Evolutionary conservation across 495 filamentous ascomycete genomes (phyloP).

Genomic region (Trichoderma asperelloides): DNA sequence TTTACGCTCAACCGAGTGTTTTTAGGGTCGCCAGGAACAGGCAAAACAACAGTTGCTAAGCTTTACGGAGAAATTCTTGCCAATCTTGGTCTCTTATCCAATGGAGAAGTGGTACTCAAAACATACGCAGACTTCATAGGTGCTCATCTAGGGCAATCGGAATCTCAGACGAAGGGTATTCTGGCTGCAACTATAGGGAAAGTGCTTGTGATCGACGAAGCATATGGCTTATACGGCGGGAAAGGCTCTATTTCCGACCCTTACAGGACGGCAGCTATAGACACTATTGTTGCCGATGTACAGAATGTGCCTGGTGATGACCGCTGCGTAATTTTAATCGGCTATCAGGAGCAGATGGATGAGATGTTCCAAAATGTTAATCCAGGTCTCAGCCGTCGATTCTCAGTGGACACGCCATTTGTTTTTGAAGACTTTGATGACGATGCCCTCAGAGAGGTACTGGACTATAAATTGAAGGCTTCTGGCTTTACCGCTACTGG

Average conservation of each 20-base stretch:
- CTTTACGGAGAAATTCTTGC: slow-evolving; percentile 59
- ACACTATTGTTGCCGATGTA: slow-evolving; percentile 78
- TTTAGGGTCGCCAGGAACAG: slow-evolving; percentile 61
- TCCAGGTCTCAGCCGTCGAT: slow-evolving; percentile 61
- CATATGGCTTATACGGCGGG: slow-evolving; percentile 46
- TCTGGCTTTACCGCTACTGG: slow-evolving; percentile 36
- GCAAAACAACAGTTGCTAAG: slow-evolving; percentile 70
- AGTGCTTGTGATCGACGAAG: slow-evolving; percentile 70
- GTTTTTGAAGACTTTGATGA: slow-evolving; percentile 62
- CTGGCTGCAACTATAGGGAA: slow-evolving; percentile 58
- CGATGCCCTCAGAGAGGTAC: slow-evolving; percentile 45
- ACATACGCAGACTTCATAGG: slow-evolving; percentile 71
- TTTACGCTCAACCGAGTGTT: slow-evolving; percentile 64
- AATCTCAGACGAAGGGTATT: slow-evolving; percentile 63
- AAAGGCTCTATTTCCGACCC: slow-evolving; percentile 29
- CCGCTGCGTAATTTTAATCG: slow-evolving; percentile 66
- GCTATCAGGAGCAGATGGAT: slow-evolving; percentile 69
- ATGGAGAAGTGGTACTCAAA: slow-evolving; percentile 57
- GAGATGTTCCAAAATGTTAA: slow-evolving; percentile 76
- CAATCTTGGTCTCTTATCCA: slow-evolving; percentile 50
- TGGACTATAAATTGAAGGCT: slow-evolving; percentile 47
- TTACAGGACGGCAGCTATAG: slow-evolving; percentile 57
- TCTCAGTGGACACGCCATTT: slow-evolving; percentile 57
- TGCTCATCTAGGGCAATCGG: slow-evolving; percentile 51
- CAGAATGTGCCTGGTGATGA: slow-evolving; percentile 71